Evolutionary conservation across 345 rosid genomes (phyloP).

Genomic region (Populus pruinosa): DNA sequence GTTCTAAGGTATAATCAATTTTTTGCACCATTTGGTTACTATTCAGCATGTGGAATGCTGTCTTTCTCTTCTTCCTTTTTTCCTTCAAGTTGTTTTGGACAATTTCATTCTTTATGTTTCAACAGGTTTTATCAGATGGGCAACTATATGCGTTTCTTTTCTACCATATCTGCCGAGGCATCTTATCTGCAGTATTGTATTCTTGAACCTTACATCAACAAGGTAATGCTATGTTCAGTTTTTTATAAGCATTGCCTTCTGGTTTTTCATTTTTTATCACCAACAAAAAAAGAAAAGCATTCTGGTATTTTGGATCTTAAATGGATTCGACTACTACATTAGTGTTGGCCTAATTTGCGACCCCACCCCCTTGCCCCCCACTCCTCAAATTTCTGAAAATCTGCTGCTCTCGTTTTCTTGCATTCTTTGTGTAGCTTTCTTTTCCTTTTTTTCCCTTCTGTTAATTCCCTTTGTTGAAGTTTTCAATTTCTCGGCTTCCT

Average conservation of each 20-base stretch:
- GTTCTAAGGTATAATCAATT: conserved; percentile 49
- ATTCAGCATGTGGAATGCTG: not conserved
- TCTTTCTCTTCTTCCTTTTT: not conserved
- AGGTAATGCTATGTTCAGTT: conserved; percentile 36
- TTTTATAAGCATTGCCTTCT: not conserved
- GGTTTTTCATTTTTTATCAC: too few species aligned
- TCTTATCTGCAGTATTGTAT: conserved; percentile 75
- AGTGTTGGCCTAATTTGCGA: too few species aligned
- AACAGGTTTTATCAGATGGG: conserved; percentile 59
- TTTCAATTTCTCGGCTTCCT: not conserved
- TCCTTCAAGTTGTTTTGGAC: not conserved
- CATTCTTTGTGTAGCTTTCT: not conserved
- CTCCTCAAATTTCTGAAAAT: not conserved
- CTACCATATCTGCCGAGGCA: conserved; percentile 57
- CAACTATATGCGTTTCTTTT: conserved; percentile 59
- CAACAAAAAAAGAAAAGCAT: too few species aligned
- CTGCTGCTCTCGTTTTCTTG: not conserved
- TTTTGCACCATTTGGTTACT: not conserved
- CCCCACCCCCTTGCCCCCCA: too few species aligned
- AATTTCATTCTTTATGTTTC: not conserved
- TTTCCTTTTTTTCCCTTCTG: not conserved
- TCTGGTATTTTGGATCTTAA: too few species aligned
- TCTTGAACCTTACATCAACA: conserved; percentile 56
- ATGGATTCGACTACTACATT: too few species aligned
- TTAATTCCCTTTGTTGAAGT: not conserved